Percentiles rank a stretch among this genome's conserved stretches.
phyloP scores from a whole-genome alignment of 2,329 filamentous ascomycete genomes.

The Metarhizium humberi region DNA sequence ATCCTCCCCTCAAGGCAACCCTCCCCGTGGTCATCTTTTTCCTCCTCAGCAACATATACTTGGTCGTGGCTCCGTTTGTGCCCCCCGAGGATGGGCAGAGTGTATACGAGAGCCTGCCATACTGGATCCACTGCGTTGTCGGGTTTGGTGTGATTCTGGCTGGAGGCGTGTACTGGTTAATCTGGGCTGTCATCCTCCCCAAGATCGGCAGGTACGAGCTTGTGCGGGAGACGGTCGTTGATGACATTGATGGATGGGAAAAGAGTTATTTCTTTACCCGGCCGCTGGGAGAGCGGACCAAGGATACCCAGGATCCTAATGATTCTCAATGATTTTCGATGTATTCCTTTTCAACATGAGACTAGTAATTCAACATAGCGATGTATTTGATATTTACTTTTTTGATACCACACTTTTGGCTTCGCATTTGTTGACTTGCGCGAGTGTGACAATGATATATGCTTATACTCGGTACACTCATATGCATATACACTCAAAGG shows the following conservation, averaged over 20 bases:
- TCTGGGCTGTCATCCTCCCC: slow-evolving; percentile 45
- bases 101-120: slow-evolving; percentile 44
- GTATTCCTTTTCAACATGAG: slow-evolving; percentile 1
- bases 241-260: slow-evolving; percentile 55
- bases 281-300: slow-evolving; percentile 18
- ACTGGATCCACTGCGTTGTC: slow-evolving; percentile 49
- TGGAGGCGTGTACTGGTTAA: slow-evolving; percentile 45
- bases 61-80: slow-evolving; percentile 50
- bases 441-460: neutral
- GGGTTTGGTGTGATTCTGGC: slow-evolving; percentile 43
- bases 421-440: neutral
- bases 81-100: slow-evolving; percentile 41
- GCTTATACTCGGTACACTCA: no score
- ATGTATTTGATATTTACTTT: neutral
- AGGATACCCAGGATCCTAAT: neutral
- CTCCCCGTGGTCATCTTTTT: slow-evolving; percentile 49
- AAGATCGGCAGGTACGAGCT: slow-evolving; percentile 45
- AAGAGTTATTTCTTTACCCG: slow-evolving; percentile 41
- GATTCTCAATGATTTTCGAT: neutral
- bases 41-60: slow-evolving; percentile 50
- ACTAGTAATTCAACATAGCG: slow-evolving; percentile 3
- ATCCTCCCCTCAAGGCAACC: slow-evolving; percentile 44
- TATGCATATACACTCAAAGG: no score
- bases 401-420: neutral
- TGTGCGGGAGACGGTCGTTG: slow-evolving; percentile 42